Evolutionary conservation across 352 stramenopile genomes (phyloP).

Genomic region (Globisporangium splendens): DNA sequence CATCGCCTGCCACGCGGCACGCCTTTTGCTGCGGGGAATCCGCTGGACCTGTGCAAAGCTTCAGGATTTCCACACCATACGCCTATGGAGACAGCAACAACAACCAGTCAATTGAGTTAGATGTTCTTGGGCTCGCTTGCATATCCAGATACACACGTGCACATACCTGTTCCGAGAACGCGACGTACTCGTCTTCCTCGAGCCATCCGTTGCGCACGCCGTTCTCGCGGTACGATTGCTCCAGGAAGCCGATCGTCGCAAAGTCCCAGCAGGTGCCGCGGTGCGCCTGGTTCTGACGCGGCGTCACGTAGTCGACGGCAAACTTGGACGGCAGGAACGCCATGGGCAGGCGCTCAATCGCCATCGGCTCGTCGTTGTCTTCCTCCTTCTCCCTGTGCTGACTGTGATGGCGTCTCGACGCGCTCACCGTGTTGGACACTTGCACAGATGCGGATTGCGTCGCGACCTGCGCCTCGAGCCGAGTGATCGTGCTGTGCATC

Average conservation of each 20-base stretch:
- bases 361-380: not conserved
- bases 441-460: not conserved
- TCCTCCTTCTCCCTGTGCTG: constrained; percentile 8
- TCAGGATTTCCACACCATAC: constrained; percentile 66
- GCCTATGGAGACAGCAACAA: constrained; percentile 32
- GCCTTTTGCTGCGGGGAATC: constrained; percentile 66
- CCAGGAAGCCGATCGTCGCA: constrained; percentile 69
- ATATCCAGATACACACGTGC: not conserved
- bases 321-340: constrained; percentile 76
- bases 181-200: constrained; percentile 62
- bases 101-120: constrained; percentile 1
- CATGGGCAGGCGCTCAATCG: constrained; percentile 47
- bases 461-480: constrained; percentile 34
- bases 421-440: no score
- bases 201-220: constrained; percentile 69
- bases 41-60: constrained; percentile 60
- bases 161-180: constrained; percentile 69
- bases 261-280: constrained; percentile 85
- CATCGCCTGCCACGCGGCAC: constrained; percentile 64
- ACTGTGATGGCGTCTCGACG: not conserved
- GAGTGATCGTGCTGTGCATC: constrained; percentile 68
- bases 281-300: constrained; percentile 66
- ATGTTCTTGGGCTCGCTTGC: no score
- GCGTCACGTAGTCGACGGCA: constrained; percentile 72
- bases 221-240: constrained; percentile 74